phyloP scores from a whole-genome alignment of 495 filamentous ascomycete species.

The Platismatia glauca region DNA sequence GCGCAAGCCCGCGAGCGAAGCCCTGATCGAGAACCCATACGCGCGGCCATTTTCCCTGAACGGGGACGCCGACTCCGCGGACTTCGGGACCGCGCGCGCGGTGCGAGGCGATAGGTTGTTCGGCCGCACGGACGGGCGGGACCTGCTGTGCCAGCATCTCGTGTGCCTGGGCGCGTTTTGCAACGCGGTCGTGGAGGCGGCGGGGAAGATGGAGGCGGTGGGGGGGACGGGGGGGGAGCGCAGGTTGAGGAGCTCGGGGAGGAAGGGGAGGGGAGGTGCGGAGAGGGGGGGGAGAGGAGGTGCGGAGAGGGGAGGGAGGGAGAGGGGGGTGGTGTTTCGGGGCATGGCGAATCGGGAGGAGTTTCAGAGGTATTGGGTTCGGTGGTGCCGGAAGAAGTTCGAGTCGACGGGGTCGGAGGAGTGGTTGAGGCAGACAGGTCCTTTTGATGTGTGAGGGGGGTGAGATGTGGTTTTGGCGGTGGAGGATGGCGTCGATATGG shows the following conservation, averaged over 20 bases:
- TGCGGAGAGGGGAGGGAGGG: not conserved
- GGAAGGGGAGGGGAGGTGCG: not conserved
- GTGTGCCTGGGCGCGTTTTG: slow-evolving; percentile 7
- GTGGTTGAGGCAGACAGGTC: not conserved
- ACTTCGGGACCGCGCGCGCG: not conserved
- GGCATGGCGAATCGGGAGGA: not conserved
- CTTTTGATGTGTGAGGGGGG: not conserved
- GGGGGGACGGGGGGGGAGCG: not conserved
- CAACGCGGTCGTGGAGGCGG: not conserved
- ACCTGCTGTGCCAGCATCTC: not conserved
- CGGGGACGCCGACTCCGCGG: not conserved
- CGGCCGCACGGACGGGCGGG: not conserved
- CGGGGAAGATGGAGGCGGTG: accelerated
- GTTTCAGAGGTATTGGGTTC: not conserved
- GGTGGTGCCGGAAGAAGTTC: not conserved
- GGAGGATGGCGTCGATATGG: not conserved
- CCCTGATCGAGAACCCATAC: not conserved
- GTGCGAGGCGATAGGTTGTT: not conserved
- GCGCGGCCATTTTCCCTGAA: not conserved
- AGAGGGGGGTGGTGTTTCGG: not conserved
- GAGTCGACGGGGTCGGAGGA: not conserved
- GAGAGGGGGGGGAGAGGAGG: not conserved
- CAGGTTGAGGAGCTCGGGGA: not conserved
- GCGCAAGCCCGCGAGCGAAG: not conserved
- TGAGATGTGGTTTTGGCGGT: not conserved